Evolutionary conservation across 306 rosid genomes (phyloP), one percentile per base, ranked within the genome.

Genomic region (Corylus heterophylla): DNA sequence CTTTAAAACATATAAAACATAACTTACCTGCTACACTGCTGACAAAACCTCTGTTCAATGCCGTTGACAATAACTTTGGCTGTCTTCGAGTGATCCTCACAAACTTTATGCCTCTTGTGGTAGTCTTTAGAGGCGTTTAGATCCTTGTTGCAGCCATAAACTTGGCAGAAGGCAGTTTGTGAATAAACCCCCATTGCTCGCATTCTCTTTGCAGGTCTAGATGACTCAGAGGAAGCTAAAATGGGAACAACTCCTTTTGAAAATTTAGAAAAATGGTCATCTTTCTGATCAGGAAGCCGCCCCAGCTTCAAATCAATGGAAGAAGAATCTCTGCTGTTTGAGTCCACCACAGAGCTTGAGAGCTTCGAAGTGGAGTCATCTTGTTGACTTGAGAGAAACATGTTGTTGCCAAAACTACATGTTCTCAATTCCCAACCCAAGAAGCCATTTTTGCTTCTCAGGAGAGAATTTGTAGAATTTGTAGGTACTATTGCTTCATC

Each of bases 31-130:
- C 98, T 91, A 84, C 98, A 93, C 85, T 93, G 98, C 90, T 93
- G 98, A 76, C 98, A 93, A 78, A 93, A 91, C 87, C 98, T 89
- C 42, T 93, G 98, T 80, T 93, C 94, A 69, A 83, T 88, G 39
- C 97, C 97, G 73, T 92, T 87, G 37, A 94, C 97, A 66, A 94
- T 87, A 54, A 90, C 98, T 70, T 76, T 86, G 45, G 96, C 79
- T 69, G 98, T 92, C 81, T 94, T 94, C 17, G 98, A 92, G 80
- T 94, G 98, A 82, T 85, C 78, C 78, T 94, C 98, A 81, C 98
- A 94, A 74, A 94, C 98, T 78, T 82, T 94, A 80, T 94, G 98
- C 89, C 97, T 90, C 89, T 87, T 94, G 86, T 94, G 96, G 82
- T 92, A 94, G 27, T 94, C 97, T 50, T 94, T 94, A 29, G 85